These are phyloP conservation scores for Pyrenophora seminiperda DNA, from an alignment of 2,329 filamentous ascomycete species.

Conservation along the genomic window DNA sequence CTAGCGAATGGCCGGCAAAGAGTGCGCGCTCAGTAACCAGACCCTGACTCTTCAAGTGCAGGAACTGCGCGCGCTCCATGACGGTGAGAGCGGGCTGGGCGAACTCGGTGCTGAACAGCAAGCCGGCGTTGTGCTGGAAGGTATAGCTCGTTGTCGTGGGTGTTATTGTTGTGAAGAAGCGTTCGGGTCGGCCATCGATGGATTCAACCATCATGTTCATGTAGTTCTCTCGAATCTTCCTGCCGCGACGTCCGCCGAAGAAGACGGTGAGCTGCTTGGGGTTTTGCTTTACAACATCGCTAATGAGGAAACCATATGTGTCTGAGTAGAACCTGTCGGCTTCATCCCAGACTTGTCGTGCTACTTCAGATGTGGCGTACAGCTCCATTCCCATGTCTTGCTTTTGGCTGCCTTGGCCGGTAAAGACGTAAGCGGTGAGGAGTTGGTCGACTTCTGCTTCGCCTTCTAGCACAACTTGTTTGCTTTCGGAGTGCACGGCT, in stretches of 20 bases:
- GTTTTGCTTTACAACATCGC: conserved; percentile 48
- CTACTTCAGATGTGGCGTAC: conserved; percentile 42
- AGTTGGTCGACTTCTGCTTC: conserved; percentile 40
- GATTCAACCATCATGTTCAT: conserved; percentile 25
- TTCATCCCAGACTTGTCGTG: conserved; percentile 60
- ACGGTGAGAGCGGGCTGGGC: conserved; percentile 25
- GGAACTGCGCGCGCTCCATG: conserved; percentile 11
- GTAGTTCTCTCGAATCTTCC: conserved; percentile 45
- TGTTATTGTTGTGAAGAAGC: conserved; percentile 17
- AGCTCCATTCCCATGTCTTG: conserved; percentile 53
- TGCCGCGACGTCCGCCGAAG: conserved; percentile 47
- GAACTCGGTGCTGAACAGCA: conserved; percentile 30
- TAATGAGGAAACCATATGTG: conserved; percentile 43
- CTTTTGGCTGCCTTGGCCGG: conserved; percentile 51
- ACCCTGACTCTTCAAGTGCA: conserved; percentile 10
- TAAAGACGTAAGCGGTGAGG: conserved; percentile 48
- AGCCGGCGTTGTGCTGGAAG: conserved; percentile 17
- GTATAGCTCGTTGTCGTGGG: conserved; percentile 22
- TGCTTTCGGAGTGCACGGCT: conserved; percentile 35
- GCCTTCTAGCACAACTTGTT: conserved; percentile 40
- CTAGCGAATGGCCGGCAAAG: not conserved
- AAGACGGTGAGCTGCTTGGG: conserved; percentile 47
- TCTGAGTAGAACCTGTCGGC: conserved; percentile 44
- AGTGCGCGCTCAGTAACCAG: not conserved
- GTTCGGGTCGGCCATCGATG: conserved; percentile 10